phyloP scores from a whole-genome alignment of 192 early-diverging fungal genomes.

The Coemansia asiatica region DNA sequence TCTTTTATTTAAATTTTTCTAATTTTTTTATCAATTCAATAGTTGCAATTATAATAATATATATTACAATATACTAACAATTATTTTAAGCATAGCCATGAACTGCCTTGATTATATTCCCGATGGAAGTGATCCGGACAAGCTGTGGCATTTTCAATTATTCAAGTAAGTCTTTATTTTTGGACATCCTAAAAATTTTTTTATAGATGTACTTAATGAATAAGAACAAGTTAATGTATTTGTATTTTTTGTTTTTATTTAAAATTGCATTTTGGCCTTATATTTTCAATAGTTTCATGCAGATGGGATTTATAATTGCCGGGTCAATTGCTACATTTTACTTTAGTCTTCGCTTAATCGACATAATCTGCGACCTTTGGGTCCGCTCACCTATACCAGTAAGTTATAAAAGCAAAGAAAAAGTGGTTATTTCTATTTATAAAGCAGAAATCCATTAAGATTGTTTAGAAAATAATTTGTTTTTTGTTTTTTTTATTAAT shows the following conservation, averaged over 20 bases:
- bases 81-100: conserved; percentile 10
- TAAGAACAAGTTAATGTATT: no score
- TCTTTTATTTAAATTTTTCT: neutral
- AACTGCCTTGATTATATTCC: conserved; percentile 33
- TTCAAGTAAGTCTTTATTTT: conserved; percentile 28
- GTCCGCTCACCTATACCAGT: conserved; percentile 36
- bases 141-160: conserved; percentile 27
- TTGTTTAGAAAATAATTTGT: neutral
- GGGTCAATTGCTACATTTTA: conserved; percentile 30
- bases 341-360: conserved; percentile 37
- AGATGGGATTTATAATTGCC: conserved; percentile 29
- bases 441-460: neutral
- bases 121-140: conserved; percentile 12
- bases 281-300: conserved; percentile 42
- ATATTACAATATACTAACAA: neutral
- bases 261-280: no score
- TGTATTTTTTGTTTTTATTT: no score
- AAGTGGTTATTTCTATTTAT: neutral
- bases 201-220: neutral
- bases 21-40: neutral
- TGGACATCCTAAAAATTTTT: neutral
- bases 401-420: conserved; percentile 5
- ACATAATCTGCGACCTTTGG: conserved; percentile 44
- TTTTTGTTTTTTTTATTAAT: neutral
- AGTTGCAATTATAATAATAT: neutral